phyloP scores from a whole-genome alignment of 2,329 filamentous ascomycete species.

The Aspergillus awamori region DNA sequence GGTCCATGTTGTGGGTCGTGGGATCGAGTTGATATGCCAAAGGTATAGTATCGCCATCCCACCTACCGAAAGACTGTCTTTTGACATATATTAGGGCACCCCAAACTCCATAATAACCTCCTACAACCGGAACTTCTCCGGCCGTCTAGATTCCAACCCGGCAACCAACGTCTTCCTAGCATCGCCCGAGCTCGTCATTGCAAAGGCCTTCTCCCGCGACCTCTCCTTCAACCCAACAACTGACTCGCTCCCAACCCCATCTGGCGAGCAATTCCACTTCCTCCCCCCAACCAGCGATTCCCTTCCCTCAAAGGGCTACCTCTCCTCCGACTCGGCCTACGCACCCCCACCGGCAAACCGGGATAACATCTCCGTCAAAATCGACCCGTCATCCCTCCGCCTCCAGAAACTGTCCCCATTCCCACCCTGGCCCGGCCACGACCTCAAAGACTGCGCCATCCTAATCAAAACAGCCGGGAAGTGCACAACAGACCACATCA shows the following conservation, averaged over 20 bases:
- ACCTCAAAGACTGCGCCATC: not conserved
- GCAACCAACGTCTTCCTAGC: not conserved
- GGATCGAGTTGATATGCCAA: not conserved
- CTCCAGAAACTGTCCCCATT: not conserved
- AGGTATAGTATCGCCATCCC: not conserved
- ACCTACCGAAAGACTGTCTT: not conserved
- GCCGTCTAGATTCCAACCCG: not conserved
- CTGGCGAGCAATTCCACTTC: not conserved
- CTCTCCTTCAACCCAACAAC: not conserved
- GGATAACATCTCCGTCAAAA: not conserved
- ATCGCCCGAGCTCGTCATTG: not conserved
- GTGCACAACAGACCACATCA: slow-evolving; percentile 1
- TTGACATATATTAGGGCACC: not conserved
- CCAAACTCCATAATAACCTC: not conserved
- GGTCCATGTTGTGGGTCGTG: not conserved
- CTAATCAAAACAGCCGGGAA: slow-evolving; percentile 1
- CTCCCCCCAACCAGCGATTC: not conserved
- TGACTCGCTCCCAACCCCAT: not conserved
- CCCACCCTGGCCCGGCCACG: not conserved
- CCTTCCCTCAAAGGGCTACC: not conserved
- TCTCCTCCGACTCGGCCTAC: not conserved
- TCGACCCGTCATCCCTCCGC: not conserved
- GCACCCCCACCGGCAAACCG: not conserved
- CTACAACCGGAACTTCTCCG: not conserved
- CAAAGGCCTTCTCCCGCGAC: not conserved